Evolutionary conservation across 257 asterid species (phyloP).

Genomic region (Striga asiatica): DNA sequence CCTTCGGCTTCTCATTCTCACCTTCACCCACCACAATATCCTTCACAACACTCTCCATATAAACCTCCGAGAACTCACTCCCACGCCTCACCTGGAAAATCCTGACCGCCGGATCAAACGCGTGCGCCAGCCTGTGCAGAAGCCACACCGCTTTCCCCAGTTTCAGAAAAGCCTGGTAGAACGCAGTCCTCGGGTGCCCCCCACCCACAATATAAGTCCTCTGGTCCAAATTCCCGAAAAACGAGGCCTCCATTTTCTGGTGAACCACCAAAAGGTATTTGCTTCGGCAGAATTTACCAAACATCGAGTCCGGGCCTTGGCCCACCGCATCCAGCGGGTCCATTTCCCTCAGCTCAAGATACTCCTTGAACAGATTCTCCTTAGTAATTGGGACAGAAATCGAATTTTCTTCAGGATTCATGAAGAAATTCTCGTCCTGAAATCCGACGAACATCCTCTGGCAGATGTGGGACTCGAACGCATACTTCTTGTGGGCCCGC

Average conservation of each 20-base stretch:
- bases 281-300: slow-evolving; percentile 69
- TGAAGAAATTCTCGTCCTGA: slow-evolving; percentile 64
- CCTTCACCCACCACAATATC: slow-evolving; percentile 49
- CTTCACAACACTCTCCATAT: slow-evolving; percentile 82
- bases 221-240: slow-evolving; percentile 86
- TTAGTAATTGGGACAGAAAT: slow-evolving; percentile 18
- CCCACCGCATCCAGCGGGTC: slow-evolving; percentile 88
- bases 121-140: slow-evolving; percentile 72
- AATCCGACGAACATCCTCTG: slow-evolving; percentile 88
- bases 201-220: slow-evolving; percentile 58
- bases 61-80: slow-evolving; percentile 77
- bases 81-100: slow-evolving; percentile 81
- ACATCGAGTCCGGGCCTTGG: slow-evolving; percentile 56
- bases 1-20: slow-evolving; percentile 64
- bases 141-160: slow-evolving; percentile 88
- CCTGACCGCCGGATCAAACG: slow-evolving; percentile 67
- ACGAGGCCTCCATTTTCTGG: slow-evolving; percentile 90
- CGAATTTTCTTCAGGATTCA: slow-evolving; percentile 33
- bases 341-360: slow-evolving; percentile 62
- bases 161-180: slow-evolving; percentile 91
- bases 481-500: slow-evolving; percentile 96
- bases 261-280: slow-evolving; percentile 70
- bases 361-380: slow-evolving; percentile 53
- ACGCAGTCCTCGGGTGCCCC: slow-evolving; percentile 94
- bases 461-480: slow-evolving; percentile 93